Evolutionary conservation across 805 yeast species (phyloP), one percentile per base, ranked within the genome.

Genomic region (Saccharomyces kudriavzevii): DNA sequence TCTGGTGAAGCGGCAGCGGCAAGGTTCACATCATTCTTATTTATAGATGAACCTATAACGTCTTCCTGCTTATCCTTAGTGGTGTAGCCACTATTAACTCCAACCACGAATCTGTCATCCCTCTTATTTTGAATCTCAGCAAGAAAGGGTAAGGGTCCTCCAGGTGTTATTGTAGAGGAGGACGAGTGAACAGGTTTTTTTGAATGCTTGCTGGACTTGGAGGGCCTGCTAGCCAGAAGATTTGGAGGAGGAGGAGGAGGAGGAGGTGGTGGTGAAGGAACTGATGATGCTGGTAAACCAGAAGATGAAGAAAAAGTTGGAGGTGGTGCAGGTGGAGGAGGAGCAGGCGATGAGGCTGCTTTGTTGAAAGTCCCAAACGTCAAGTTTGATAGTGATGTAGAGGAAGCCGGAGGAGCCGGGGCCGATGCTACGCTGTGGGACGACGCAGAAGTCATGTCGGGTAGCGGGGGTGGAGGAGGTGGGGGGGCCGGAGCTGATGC

Each of bases 51-150:
- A 3, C 68, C 59, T 4, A 65, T 52, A 2, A 62, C 55, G 26
- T 54, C 57, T 2, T 51, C 52, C 47, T 59, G 70, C 17, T 58
- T 65, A 14, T 51, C 56, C 5, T 56, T 55, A 10, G 70, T 65
- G 2, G 65, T 52, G 50, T 64, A 66, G n/a, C 54, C 58, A 24
- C 67, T 54, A 8, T 64, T 49, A 2, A 67, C 77, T 17, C 72
- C 77, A n/a, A 77, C 75, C 40, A 74, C 79, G 60, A 70, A 70
- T 26, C 73, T 59, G 17, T 77, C 80, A 54, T 75, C 78, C 56
- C 83, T 70, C 56, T 75, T 74, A 31, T 71, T 74, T 59, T 77
- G 78, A 51, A 79, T 79, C 55, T 79, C 78, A 3, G 78, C 75
- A 11, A 79, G 66, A 60, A 79, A 78, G 3, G 83, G 82, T 17